Conservation (phyloP, 257 asterid species). For the Lantana camara region DNA sequence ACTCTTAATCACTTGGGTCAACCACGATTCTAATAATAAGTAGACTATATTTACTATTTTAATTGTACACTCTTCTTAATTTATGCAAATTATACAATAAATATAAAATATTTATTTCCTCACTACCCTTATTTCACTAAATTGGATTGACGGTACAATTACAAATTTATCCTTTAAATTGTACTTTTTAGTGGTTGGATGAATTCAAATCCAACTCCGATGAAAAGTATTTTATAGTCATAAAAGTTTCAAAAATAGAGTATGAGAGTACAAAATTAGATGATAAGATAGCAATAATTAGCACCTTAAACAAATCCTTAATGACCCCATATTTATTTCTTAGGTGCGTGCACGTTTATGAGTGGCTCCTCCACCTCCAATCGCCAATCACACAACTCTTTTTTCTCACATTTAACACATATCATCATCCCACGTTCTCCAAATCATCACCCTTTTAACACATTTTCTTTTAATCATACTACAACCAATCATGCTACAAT, state of each 20-base stretch:
- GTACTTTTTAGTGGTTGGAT: too few species aligned
- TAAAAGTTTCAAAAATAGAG: constrained; percentile 6
- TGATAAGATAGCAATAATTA: constrained; percentile 24
- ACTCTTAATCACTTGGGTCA: too few species aligned
- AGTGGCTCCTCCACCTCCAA: not conserved
- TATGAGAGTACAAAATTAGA: constrained; percentile 22
- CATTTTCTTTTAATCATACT: not conserved
- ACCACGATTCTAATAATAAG: too few species aligned
- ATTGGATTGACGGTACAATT: too few species aligned
- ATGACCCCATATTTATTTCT: not conserved
- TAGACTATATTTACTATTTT: too few species aligned
- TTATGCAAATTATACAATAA: too few species aligned
- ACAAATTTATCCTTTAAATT: too few species aligned
- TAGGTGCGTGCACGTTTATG: constrained; percentile 30
- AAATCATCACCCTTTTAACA: not conserved
- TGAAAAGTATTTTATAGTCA: not conserved
- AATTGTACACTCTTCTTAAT: too few species aligned
- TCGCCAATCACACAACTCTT: not conserved
- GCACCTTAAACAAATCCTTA: not conserved
- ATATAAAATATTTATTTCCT: too few species aligned
- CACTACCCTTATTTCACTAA: too few species aligned
- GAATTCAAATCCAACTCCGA: constrained; percentile 28
- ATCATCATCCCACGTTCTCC: not conserved
- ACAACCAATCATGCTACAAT: not conserved
- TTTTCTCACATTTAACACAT: not conserved